A percentile compares a stretch with the other conserved stretches of the same genome.
Evolutionary conservation across 352 stramenopile species (phyloP).

Genomic region (Phytophthora brassicae): DNA sequence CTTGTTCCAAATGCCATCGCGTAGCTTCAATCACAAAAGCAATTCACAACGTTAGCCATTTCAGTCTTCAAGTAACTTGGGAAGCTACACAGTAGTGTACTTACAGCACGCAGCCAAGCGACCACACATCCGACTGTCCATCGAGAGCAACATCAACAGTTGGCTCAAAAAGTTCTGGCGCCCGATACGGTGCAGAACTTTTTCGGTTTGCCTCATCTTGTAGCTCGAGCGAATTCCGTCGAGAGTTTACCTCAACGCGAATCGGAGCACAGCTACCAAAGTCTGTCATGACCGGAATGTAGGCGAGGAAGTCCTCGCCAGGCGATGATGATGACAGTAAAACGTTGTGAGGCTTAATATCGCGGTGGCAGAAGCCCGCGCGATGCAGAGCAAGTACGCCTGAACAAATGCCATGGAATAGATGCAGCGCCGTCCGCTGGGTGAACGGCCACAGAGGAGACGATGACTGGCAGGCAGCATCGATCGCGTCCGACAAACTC

Average conservation of each 20-base stretch:
- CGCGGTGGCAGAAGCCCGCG: slow-evolving; percentile 80
- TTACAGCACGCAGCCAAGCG: slow-evolving; percentile 80
- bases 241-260: slow-evolving; percentile 64
- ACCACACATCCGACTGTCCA: slow-evolving; percentile 86
- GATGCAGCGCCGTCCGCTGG: slow-evolving; percentile 74
- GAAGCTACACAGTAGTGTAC: slow-evolving; percentile 3
- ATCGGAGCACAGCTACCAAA: slow-evolving; percentile 82
- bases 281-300: slow-evolving; percentile 83
- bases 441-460: slow-evolving; percentile 84
- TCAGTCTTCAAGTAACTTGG: neutral
- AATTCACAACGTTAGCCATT: slow-evolving; percentile 2
- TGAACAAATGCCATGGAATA: slow-evolving; percentile 85
- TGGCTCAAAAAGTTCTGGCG: slow-evolving; percentile 84
- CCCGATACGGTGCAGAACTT: slow-evolving; percentile 80
- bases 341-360: slow-evolving; percentile 87
- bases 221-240: slow-evolving; percentile 71
- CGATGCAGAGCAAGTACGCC: slow-evolving; percentile 76
- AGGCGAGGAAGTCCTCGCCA: slow-evolving; percentile 69
- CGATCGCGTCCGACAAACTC: slow-evolving; percentile 80
- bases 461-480: slow-evolving; percentile 58
- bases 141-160: slow-evolving; percentile 63
- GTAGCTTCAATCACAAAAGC: slow-evolving; percentile 42
- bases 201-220: slow-evolving; percentile 84
- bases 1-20: slow-evolving; percentile 85
- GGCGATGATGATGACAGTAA: slow-evolving; percentile 66